Conservation (phyloP, 73 alveolate genomes). For the Urostyla sp. region DNA sequence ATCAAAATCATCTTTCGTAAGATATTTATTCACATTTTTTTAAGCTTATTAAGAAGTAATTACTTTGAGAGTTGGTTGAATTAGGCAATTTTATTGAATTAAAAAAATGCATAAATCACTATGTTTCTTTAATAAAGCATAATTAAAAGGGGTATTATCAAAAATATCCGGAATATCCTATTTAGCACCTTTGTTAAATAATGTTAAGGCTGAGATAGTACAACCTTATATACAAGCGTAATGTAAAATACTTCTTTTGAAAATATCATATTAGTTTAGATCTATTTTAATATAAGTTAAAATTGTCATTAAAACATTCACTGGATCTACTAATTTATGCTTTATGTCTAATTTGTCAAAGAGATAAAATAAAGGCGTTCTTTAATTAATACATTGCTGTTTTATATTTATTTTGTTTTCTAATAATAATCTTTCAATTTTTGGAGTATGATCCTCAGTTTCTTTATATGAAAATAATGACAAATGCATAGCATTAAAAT, state of each 20-base stretch:
- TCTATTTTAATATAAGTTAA: no score
- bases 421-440: slow-evolving; percentile 11
- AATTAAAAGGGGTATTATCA: slow-evolving; percentile 54
- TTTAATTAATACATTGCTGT: not conserved
- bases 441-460: slow-evolving; percentile 33
- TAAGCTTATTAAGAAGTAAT: no score
- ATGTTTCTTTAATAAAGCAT: slow-evolving; percentile 6
- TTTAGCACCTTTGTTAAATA: slow-evolving; percentile 52
- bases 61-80: no score
- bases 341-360: not conserved
- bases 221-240: slow-evolving; percentile 62
- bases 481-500: slow-evolving; percentile 55
- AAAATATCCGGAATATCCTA: not conserved
- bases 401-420: slow-evolving; percentile 6
- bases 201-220: slow-evolving; percentile 61
- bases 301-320: no score
- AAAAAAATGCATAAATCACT: slow-evolving; percentile 57
- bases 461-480: slow-evolving; percentile 9
- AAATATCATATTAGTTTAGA: slow-evolving; percentile 2
- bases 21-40: no score
- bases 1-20: no score
- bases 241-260: slow-evolving; percentile 33
- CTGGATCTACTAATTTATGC: no score
- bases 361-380: slow-evolving; percentile 17
- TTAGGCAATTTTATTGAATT: slow-evolving; percentile 24